Evolutionary conservation across 225 moss, liverwort and hornwort genomes (phyloP).

Genomic region (Bryoerythrophyllum caledonicum): DNA sequence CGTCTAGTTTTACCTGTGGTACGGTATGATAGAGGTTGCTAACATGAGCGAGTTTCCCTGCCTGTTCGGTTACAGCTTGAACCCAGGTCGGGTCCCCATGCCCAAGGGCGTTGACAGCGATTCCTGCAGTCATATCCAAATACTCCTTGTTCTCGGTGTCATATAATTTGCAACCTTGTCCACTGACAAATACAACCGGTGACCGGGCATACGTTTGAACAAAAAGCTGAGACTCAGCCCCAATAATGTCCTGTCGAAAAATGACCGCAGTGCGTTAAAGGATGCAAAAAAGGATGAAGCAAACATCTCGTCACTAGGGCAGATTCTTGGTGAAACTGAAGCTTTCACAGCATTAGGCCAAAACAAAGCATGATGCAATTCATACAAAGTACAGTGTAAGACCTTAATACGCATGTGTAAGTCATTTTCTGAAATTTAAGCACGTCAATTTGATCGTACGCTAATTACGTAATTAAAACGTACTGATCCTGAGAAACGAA

Average conservation of each 20-base stretch:
- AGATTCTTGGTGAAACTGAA: neutral
- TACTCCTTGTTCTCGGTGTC: constrained; percentile 82
- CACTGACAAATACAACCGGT: constrained; percentile 81
- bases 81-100: constrained; percentile 83
- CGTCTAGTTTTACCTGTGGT: constrained; percentile 61
- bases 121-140: constrained; percentile 90
- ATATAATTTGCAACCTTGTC: constrained; percentile 74
- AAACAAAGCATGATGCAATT: neutral
- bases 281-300: neutral
- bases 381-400: neutral
- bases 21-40: constrained; percentile 85
- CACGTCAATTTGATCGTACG: neutral
- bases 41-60: constrained; percentile 70
- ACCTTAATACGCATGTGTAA: neutral
- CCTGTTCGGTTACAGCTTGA: constrained; percentile 78
- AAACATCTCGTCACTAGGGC: neutral
- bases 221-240: constrained; percentile 62
- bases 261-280: constrained; percentile 16
- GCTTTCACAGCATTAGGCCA: neutral
- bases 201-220: constrained; percentile 85
- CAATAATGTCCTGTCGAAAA: constrained; percentile 57
- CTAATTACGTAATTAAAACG: too few relatives aligned
- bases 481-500: too few relatives aligned
- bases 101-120: constrained; percentile 90
- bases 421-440: neutral